A percentile compares a stretch with the other conserved stretches of the same genome.
Conservation (phyloP, 768 basidiomycete species). For the Boletus tomentosulus region DNA sequence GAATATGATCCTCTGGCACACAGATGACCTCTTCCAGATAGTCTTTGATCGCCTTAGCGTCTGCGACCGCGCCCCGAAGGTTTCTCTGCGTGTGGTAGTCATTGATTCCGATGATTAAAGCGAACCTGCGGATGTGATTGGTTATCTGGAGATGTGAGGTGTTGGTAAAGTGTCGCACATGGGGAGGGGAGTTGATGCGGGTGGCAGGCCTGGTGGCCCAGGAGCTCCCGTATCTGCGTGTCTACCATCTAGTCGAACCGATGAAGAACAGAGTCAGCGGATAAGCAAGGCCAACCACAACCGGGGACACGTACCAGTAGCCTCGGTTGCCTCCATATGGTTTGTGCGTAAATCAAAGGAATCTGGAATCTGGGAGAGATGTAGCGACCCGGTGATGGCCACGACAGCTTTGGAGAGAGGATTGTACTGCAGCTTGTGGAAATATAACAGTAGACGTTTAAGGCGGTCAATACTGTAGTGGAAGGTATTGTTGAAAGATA, state of each 20-base stretch:
- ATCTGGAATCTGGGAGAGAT: no score
- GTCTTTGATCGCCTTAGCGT: conserved; percentile 36
- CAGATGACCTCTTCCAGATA: conserved; percentile 30
- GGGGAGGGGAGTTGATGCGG: neutral
- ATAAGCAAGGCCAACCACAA: no score
- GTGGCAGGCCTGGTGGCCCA: no score
- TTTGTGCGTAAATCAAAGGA: no score
- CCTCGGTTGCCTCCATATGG: neutral
- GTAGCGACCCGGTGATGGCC: no score
- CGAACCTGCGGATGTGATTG: conserved; percentile 18
- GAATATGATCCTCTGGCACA: conserved; percentile 33
- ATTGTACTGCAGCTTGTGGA: no score
- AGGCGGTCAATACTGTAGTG: no score
- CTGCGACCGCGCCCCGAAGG: conserved; percentile 36
- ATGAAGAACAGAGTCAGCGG: no score
- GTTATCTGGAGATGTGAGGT: neutral
- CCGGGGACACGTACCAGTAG: no score
- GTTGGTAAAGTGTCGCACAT: neutral
- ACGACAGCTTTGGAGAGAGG: no score
- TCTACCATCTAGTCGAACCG: neutral
- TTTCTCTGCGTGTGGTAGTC: conserved; percentile 28
- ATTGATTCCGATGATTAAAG: conserved; percentile 44
- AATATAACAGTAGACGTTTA: no score
- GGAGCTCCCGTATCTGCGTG: neutral
- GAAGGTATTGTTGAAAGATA: no score